Percentiles rank a stretch among this genome's conserved stretches.
phyloP scores from a whole-genome alignment of 2,329 filamentous ascomycete species.

The Clarireedia hainanense region DNA sequence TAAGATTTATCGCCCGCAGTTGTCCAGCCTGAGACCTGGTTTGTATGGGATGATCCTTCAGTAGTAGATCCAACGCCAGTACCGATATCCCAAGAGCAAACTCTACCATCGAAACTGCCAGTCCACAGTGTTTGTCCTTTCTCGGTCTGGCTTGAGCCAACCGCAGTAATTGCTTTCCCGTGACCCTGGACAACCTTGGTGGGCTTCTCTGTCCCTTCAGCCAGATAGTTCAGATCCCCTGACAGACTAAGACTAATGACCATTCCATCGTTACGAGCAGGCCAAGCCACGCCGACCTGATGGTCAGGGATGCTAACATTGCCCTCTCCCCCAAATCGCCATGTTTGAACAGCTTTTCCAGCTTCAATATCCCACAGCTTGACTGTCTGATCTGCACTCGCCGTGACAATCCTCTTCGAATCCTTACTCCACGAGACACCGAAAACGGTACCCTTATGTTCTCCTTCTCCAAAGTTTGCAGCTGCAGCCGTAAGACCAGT shows the following conservation, averaged over 20 bases:
- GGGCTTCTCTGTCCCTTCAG: conserved; percentile 62
- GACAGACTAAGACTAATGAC: conserved; percentile 84
- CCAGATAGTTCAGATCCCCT: conserved; percentile 85
- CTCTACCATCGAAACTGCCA: conserved; percentile 84
- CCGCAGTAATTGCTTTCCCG: conserved; percentile 80
- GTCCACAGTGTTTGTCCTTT: conserved; percentile 64
- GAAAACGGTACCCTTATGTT: conserved; percentile 89
- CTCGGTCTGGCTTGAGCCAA: conserved; percentile 47
- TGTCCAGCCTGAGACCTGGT: conserved; percentile 74
- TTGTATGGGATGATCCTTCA: conserved; percentile 76
- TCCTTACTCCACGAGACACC: conserved; percentile 84
- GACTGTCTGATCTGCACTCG: conserved; percentile 89
- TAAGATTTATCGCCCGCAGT: conserved; percentile 58
- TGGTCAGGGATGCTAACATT: conserved; percentile 69
- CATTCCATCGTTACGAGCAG: conserved; percentile 71
- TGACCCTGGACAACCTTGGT: conserved; percentile 74
- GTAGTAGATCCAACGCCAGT: conserved; percentile 62
- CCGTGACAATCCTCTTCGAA: conserved; percentile 79
- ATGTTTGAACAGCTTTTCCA: conserved; percentile 69
- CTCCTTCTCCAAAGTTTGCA: conserved; percentile 68
- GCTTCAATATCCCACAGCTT: conserved; percentile 87
- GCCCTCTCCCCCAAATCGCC: conserved; percentile 69
- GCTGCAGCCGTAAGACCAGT: conserved; percentile 66
- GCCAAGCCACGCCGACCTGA: conserved; percentile 92
- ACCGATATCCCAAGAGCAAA: conserved; percentile 74